Base-by-base conservation (phyloP, 805 yeast species). In the Gaillardinia entomophila region DNA sequence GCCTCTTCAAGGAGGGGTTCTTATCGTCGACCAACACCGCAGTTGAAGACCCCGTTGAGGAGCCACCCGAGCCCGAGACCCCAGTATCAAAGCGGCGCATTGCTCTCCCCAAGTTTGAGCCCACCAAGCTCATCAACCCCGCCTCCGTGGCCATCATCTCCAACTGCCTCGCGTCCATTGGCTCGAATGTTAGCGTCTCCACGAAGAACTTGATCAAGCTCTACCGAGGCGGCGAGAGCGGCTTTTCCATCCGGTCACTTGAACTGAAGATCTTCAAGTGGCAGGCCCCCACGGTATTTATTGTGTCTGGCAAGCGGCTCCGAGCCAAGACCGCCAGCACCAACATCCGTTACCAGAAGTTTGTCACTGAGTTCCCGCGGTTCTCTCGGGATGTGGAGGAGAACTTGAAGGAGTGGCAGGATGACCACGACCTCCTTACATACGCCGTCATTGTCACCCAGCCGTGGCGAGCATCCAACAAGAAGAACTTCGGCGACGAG, bases 251-350 rank as follows among this genome's bases (percentile, higher is more conserved):
- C 72, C 62, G 95, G 19, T 82, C 96, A 0, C 71, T 90, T 36
- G 96, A 89, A 56, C 73, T 81, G 35, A 85, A 80, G 41, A 82
- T 82, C 0, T 77, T 86, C 63, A 86, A 88, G 46, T 90, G 97
- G 96, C 78, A 75, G 44, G 92, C 95, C 0, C 95, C 96, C 0
- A 75, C 95, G 0, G 52, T 90, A 1, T 43, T 89, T 6, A 38
- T 89, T 0, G 63, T 90, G 0, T 71, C 76, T 3, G 97, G 97
- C 0, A 71, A 67, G 43, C 51, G 75, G 29, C 51, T 79, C 16
- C 51, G 56, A 27, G 32, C 48, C 24, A 57, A 57, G 35, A 58
- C 68, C 0, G 47, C 53, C 7, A 31, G 49, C 4, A 48, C 60
- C 14, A 72, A 66, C 34, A 69, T 61, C 32, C 54, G 83, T 20